A percentile compares a stretch with the other conserved stretches of the same genome.
Conservation (phyloP, 2,329 filamentous ascomycete species). For the Massarina eburnea region DNA sequence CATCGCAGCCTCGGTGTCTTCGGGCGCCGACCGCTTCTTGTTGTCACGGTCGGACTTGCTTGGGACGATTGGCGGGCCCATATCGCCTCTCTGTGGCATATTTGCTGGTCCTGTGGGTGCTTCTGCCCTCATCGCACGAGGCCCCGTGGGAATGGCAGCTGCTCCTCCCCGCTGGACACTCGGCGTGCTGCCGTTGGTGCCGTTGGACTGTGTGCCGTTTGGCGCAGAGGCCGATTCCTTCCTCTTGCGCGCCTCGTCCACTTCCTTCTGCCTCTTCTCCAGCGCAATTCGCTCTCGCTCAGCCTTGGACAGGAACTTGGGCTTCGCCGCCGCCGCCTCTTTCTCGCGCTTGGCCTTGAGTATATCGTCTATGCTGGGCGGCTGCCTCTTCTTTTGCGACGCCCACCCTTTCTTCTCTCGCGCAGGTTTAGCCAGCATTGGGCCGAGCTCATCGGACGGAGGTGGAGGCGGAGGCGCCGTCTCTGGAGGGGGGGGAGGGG, state of each 20-base stretch:
- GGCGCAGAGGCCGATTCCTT: slow-evolving; percentile 42
- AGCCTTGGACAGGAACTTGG: slow-evolving; percentile 82
- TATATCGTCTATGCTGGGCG: slow-evolving; percentile 83
- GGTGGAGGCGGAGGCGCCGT: slow-evolving; percentile 18
- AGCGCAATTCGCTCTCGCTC: slow-evolving; percentile 78
- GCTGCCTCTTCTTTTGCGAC: slow-evolving; percentile 46
- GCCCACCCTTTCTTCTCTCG: slow-evolving; percentile 60
- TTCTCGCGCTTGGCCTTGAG: slow-evolving; percentile 82
- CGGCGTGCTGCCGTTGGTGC: slow-evolving; percentile 9
- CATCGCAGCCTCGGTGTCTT: slow-evolving; percentile 70
- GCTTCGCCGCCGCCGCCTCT: slow-evolving; percentile 81
- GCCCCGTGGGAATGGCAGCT: slow-evolving; percentile 65
- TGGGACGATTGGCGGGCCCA: slow-evolving; percentile 54
- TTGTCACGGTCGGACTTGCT: slow-evolving; percentile 34
- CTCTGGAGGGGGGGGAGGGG: slow-evolving; percentile 23
- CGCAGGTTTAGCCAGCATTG: slow-evolving; percentile 39
- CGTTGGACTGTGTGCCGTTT: slow-evolving; percentile 6
- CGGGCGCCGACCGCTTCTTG: slow-evolving; percentile 43
- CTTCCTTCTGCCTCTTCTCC: slow-evolving; percentile 74
- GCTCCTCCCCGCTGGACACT: slow-evolving; percentile 3
- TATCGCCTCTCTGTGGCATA: slow-evolving; percentile 54
- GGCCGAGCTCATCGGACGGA: slow-evolving; percentile 27
- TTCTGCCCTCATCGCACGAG: slow-evolving; percentile 65
- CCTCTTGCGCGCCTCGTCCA: slow-evolving; percentile 60
- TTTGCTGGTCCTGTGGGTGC: slow-evolving; percentile 54